These are phyloP conservation scores for Sphaerulina vaccinii DNA, from an alignment of 2,329 filamentous ascomycete genomes.

Conservation along the genomic window DNA sequence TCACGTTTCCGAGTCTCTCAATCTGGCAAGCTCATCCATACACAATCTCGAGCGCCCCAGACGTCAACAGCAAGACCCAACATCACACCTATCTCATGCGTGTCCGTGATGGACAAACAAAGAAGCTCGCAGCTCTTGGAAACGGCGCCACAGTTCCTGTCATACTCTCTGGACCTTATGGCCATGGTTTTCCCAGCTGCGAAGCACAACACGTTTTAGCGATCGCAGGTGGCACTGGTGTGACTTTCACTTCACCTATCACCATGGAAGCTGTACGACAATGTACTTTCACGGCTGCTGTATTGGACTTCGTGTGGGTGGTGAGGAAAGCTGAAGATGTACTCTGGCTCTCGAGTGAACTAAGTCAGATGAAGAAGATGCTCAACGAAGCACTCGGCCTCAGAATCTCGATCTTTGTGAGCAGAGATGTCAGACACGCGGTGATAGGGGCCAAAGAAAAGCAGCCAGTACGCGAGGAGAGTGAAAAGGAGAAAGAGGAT, in stretches of 20 bases:
- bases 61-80: slow-evolving; percentile 27
- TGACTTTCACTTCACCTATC: slow-evolving; percentile 56
- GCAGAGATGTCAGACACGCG: slow-evolving; percentile 39
- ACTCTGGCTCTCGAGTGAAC: slow-evolving; percentile 59
- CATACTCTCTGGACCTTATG: slow-evolving; percentile 64
- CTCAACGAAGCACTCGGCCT: slow-evolving; percentile 43
- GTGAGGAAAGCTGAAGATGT: slow-evolving; percentile 56
- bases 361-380: slow-evolving; percentile 49
- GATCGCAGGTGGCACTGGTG: slow-evolving; percentile 57
- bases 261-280: slow-evolving; percentile 40
- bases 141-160: slow-evolving; percentile 50
- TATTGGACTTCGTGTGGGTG: slow-evolving; percentile 65
- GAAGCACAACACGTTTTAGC: slow-evolving; percentile 29
- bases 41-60: slow-evolving; percentile 59
- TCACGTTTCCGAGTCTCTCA: slow-evolving; percentile 63
- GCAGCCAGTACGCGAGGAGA: not conserved
- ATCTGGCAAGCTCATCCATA: slow-evolving; percentile 74
- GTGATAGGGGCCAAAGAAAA: slow-evolving; percentile 36
- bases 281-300: slow-evolving; percentile 5
- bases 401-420: slow-evolving; percentile 59
- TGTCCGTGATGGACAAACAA: slow-evolving; percentile 55
- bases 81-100: slow-evolving; percentile 41
- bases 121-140: slow-evolving; percentile 51
- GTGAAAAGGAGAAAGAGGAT: not conserved
- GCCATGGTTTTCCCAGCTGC: slow-evolving; percentile 35